These are phyloP conservation scores for Tricholoma matsutake DNA, from an alignment of 768 basidiomycete genomes.

Conservation along the genomic window DNA sequence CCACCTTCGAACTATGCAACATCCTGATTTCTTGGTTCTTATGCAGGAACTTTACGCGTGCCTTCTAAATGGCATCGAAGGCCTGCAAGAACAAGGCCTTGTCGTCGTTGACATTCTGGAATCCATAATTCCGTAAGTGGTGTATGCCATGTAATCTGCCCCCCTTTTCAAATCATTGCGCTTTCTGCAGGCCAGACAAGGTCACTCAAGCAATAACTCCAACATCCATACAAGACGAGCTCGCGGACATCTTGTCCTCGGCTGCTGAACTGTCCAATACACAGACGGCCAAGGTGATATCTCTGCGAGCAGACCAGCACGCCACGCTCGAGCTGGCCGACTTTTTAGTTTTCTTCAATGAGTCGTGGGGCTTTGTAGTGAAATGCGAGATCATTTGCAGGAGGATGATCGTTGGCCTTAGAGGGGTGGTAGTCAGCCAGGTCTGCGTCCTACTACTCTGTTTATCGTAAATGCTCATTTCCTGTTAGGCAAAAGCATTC, in stretches of 20 bases:
- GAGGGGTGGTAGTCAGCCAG: conserved; percentile 84
- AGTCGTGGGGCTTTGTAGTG: conserved; percentile 88
- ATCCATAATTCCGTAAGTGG: conserved; percentile 29
- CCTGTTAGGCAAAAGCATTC: conserved; percentile 75
- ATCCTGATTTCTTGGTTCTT: conserved; percentile 63
- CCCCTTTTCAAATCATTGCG: neutral
- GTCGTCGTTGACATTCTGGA: conserved; percentile 61
- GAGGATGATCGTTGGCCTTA: conserved; percentile 89
- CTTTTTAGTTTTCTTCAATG: conserved; percentile 80
- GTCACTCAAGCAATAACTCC: conserved; percentile 28
- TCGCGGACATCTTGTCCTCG: conserved; percentile 73
- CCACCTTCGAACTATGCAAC: conserved; percentile 63
- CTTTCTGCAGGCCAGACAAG: neutral
- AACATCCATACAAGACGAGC: conserved; percentile 55
- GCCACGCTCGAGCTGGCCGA: conserved; percentile 64
- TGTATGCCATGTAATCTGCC: conserved; percentile 11
- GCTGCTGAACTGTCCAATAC: conserved; percentile 85
- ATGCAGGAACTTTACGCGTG: conserved; percentile 57
- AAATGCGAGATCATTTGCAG: conserved; percentile 81
- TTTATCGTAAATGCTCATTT: conserved; percentile 5
- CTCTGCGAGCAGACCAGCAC: conserved; percentile 76
- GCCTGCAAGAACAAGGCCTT: conserved; percentile 57
- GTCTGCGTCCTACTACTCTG: conserved; percentile 31
- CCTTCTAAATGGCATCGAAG: conserved; percentile 64
- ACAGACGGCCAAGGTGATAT: conserved; percentile 75